Conservation (phyloP, 768 basidiomycete genomes). For the Gloeopeniophorella convolvens region DNA sequence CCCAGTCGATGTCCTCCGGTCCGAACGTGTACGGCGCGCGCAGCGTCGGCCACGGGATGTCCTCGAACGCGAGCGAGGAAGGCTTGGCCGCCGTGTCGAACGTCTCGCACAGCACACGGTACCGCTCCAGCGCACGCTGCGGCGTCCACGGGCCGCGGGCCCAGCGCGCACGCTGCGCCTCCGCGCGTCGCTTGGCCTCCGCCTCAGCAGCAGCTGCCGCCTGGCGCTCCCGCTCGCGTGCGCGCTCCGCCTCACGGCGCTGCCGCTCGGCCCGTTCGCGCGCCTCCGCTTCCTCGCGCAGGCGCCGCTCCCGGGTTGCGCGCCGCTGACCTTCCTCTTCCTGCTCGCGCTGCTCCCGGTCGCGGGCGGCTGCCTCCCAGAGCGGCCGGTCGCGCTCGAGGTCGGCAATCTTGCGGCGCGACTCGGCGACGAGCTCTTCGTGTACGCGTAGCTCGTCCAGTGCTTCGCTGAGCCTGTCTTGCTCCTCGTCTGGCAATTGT, state of each 20-base stretch:
- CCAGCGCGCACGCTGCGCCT: slow-evolving; percentile 47
- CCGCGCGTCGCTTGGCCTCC: slow-evolving; percentile 33
- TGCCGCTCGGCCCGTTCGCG: slow-evolving; percentile 29
- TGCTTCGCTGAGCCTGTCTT: slow-evolving; percentile 20
- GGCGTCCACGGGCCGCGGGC: slow-evolving; percentile 55
- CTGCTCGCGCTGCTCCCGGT: slow-evolving; percentile 19
- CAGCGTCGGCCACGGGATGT: slow-evolving; percentile 74
- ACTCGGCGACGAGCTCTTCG: slow-evolving; percentile 48
- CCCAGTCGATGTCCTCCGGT: slow-evolving; percentile 65
- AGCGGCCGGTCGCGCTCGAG: slow-evolving; percentile 57
- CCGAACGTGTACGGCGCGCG: slow-evolving; percentile 44
- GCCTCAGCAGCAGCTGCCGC: slow-evolving; percentile 19
- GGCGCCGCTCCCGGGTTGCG: slow-evolving; percentile 22
- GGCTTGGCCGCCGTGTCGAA: slow-evolving; percentile 53
- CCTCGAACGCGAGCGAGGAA: slow-evolving; percentile 49
- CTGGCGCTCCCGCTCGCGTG: slow-evolving; percentile 24
- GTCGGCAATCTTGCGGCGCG: slow-evolving; percentile 60
- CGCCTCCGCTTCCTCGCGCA: slow-evolving; percentile 29
- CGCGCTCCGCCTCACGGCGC: slow-evolving; percentile 23
- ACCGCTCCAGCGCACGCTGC: slow-evolving; percentile 64
- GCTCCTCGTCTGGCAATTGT: slow-evolving; percentile 1
- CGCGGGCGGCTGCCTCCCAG: slow-evolving; percentile 49
- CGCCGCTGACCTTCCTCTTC: slow-evolving; percentile 26
- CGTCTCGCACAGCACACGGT: slow-evolving; percentile 48
- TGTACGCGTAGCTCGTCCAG: slow-evolving; percentile 25